Percentiles rank a stretch among this genome's conserved stretches.
phyloP scores from a whole-genome alignment of 495 filamentous ascomycete species.

The Xylaria scruposa region DNA sequence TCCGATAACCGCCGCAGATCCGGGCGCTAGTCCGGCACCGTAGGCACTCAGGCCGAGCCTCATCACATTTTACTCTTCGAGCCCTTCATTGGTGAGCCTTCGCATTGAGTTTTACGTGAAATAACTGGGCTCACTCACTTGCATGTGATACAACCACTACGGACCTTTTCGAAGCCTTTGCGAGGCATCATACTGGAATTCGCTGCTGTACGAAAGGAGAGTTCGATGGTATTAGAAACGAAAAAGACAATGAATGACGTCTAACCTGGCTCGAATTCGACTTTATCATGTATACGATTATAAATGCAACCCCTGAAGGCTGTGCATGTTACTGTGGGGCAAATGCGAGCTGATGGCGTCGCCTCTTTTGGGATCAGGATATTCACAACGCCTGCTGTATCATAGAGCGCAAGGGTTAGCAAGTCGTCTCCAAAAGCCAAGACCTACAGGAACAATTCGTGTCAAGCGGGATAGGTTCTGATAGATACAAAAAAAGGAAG shows the following conservation, averaged over 20 bases:
- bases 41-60: slow-evolving; percentile 42
- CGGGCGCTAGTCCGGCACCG: slow-evolving; percentile 42
- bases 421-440: background rate
- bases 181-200: slow-evolving; percentile 37
- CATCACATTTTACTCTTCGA: slow-evolving; percentile 50
- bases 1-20: slow-evolving; percentile 41
- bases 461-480: too few species aligned
- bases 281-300: background rate
- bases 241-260: background rate
- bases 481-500: too few species aligned
- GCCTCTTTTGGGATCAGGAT: background rate
- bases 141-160: slow-evolving; percentile 48
- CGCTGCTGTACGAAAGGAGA: background rate
- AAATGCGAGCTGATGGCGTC: slow-evolving; percentile 18
- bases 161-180: slow-evolving; percentile 48
- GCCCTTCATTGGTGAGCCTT: slow-evolving; percentile 24
- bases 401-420: background rate
- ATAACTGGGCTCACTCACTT: slow-evolving; percentile 39
- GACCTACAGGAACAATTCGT: background rate
- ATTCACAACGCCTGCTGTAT: background rate
- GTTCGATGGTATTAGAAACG: background rate
- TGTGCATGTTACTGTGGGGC: slow-evolving; percentile 14
- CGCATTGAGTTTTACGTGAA: slow-evolving; percentile 8
- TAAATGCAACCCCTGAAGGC: slow-evolving; percentile 11
- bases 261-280: background rate